Conservation (phyloP, 2,329 filamentous ascomycete species). For the Ceratocystis ficicola region DNA sequence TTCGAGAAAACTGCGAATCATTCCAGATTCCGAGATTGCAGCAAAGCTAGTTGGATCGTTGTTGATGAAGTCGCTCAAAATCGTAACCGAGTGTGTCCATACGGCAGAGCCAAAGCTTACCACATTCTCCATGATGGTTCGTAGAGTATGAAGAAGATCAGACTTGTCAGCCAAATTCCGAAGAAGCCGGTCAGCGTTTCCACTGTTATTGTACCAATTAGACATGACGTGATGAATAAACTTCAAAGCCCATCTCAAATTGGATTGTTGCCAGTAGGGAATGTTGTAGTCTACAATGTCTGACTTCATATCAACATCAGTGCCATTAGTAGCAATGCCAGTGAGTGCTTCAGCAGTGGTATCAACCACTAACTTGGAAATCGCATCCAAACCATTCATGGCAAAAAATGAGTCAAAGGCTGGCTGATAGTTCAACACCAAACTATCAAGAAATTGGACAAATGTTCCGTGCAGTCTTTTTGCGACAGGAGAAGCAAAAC, state of each 20-base stretch:
- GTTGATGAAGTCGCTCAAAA: conserved; percentile 92
- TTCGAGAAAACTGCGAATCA: conserved; percentile 76
- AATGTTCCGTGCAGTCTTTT: conserved; percentile 74
- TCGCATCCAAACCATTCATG: conserved; percentile 74
- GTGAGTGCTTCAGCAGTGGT: conserved; percentile 61
- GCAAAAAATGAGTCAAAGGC: conserved; percentile 73
- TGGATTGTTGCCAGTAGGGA: conserved; percentile 85
- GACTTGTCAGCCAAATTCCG: conserved; percentile 92
- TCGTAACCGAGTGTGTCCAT: conserved; percentile 88
- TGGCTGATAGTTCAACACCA: conserved; percentile 74
- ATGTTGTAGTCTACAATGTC: conserved; percentile 85
- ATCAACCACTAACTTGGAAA: conserved; percentile 73
- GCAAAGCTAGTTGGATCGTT: conserved; percentile 97
- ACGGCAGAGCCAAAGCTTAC: conserved; percentile 77
- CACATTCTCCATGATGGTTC: conserved; percentile 69
- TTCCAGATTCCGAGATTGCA: conserved; percentile 83
- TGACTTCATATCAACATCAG: conserved; percentile 57
- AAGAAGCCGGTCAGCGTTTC: conserved; percentile 78
- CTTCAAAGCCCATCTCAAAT: conserved; percentile 85
- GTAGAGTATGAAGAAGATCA: conserved; percentile 64
- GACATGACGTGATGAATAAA: conserved; percentile 93
- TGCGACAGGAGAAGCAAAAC: conserved; percentile 67
- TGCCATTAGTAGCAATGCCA: conserved; percentile 57
- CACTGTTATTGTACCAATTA: conserved; percentile 55
- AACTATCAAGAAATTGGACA: conserved; percentile 74